Percentiles rank a stretch among this genome's conserved stretches.
These are phyloP conservation scores for Blastocystis sp. DNA, from an alignment of 352 stramenopile genomes.

Conservation along the genomic window DNA sequence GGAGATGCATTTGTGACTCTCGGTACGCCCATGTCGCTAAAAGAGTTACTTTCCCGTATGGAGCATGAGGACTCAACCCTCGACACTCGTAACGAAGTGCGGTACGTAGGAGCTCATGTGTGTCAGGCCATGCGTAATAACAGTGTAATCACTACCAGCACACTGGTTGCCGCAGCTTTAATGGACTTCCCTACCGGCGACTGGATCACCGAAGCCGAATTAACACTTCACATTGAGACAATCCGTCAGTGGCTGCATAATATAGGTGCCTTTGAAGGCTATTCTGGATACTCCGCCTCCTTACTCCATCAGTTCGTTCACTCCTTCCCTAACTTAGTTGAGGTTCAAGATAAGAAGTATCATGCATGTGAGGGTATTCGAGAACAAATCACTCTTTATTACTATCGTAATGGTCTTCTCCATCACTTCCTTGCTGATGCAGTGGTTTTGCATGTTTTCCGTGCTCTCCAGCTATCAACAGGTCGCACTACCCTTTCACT, in stretches of 20 bases:
- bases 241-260: conserved; percentile 76
- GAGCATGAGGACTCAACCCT: conserved; percentile 71
- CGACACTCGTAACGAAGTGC: conserved; percentile 5
- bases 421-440: conserved; percentile 80
- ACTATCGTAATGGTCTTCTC: conserved; percentile 82
- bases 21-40: conserved; percentile 75
- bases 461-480: conserved; percentile 71
- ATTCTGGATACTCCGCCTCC: neutral
- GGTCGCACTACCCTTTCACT: conserved; percentile 70
- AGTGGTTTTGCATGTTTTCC: conserved; percentile 75
- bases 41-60: conserved; percentile 71
- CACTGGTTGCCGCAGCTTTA: conserved; percentile 77
- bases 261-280: conserved; percentile 73
- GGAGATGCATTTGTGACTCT: conserved; percentile 83
- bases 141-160: conserved; percentile 78
- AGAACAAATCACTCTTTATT: conserved; percentile 76
- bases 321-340: conserved; percentile 72
- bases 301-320: conserved; percentile 67
- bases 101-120: conserved; percentile 73
- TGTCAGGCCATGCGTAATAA: conserved; percentile 77
- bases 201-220: conserved; percentile 75
- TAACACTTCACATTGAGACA: conserved; percentile 73
- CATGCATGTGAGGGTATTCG: conserved; percentile 61
- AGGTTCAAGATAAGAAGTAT: conserved; percentile 75
- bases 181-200: conserved; percentile 75